Base-by-base conservation (phyloP, 2,329 filamentous ascomycete genomes). In the Pezicula carpinea region DNA sequence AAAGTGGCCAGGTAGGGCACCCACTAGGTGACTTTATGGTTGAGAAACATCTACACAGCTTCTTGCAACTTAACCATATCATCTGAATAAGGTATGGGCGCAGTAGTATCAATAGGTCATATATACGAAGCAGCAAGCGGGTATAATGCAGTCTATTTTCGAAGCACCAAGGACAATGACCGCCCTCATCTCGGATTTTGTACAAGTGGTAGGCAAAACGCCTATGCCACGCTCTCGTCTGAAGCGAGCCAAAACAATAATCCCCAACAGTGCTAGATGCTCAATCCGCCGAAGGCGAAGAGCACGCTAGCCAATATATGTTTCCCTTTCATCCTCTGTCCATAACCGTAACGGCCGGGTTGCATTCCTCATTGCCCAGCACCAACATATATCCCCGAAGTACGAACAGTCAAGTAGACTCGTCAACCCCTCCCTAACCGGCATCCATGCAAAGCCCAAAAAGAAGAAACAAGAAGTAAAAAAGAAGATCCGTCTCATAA, bases 91-190 rank as follows among this genome's bases (percentile, higher is more conserved):
- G 23, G 10, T 7, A 26, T 7, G 23, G 23, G 4, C 10, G 23
- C 6, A 6, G 4, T 26, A 4, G 23, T 26, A 26, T 26, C 23
- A 3, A 26, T 7, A 26, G 23, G 4, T 6, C 23, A 26, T 6
- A 29, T 11, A 29, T 29, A 29, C 3, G 13, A 11, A 13, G 13
- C 26, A 11, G 26, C 13, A 29, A 1, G 8, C 6, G 49, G 51
- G 53, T 55, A 55, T 55, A 50, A 53, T 46, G 47, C 39, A 49
- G 36, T 55, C 53, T 53, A 55, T 51, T 46, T 47, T 53, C 48
- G 39, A 38, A 40, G 19, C 19, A 14, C 15, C 14, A 23, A 23
- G 11, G 22, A 40, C 39, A 22, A n/a, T n/a, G n/a, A 15, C 23
- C 19, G 7, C 39, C 19, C n/a, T n/a, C n/a, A n/a, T 26, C 39